Evolutionary conservation across 352 stramenopile genomes (phyloP).

Genomic region (Pilasporangium apinafurcum): DNA sequence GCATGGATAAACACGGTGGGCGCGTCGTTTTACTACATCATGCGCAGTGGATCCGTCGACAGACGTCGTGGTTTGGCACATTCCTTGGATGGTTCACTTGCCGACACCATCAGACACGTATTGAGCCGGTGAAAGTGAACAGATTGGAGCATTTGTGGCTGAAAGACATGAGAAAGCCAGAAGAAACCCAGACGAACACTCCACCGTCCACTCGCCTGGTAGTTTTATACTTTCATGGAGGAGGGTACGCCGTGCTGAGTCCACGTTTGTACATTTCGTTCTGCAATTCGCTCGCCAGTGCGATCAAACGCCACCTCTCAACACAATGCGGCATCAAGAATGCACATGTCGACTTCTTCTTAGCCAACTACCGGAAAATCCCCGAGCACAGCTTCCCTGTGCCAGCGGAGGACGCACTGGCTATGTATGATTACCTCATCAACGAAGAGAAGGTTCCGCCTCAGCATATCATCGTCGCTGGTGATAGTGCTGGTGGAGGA

Average conservation of each 20-base stretch:
- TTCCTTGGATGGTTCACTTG: slow-evolving; percentile 17
- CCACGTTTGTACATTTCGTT: slow-evolving; percentile 31
- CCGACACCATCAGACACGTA: slow-evolving; percentile 5
- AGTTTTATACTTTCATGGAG: slow-evolving; percentile 39
- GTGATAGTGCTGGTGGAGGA: slow-evolving; percentile 37
- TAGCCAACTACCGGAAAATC: slow-evolving; percentile 48
- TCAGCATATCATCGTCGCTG: slow-evolving; percentile 30
- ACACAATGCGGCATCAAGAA: not conserved
- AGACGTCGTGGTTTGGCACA: slow-evolving; percentile 12
- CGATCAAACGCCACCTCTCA: slow-evolving; percentile 1
- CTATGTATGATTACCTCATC: slow-evolving; percentile 34
- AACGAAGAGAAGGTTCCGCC: slow-evolving; percentile 16
- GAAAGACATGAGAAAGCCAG: too few species aligned
- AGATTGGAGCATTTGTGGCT: slow-evolving; percentile 45
- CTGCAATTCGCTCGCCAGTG: slow-evolving; percentile 9
- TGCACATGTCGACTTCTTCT: slow-evolving; percentile 23
- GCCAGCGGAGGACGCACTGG: slow-evolving; percentile 22
- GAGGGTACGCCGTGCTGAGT: slow-evolving; percentile 29
- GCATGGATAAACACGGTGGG: slow-evolving; percentile 12
- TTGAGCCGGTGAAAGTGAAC: slow-evolving; percentile 20
- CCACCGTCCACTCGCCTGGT: slow-evolving; percentile 7
- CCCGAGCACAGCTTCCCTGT: slow-evolving; percentile 33
- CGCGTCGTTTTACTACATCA: slow-evolving; percentile 5
- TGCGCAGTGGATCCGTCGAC: slow-evolving; percentile 10
- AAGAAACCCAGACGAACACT: too few species aligned